Conservation (phyloP, 2,329 filamentous ascomycete species). For the Alternaria arborescens region DNA sequence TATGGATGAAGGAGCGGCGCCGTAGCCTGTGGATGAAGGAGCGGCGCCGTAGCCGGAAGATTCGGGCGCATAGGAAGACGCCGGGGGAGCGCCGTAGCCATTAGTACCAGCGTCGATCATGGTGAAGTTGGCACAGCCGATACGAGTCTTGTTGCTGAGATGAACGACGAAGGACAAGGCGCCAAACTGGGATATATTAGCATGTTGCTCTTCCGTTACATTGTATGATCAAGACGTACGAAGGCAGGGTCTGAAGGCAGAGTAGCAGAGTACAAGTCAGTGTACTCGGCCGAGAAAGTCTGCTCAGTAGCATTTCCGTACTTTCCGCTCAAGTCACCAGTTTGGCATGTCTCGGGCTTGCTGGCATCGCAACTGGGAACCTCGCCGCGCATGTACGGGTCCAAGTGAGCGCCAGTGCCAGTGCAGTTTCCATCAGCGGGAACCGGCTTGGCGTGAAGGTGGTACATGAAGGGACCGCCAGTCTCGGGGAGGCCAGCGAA, state of each 20-base stretch:
- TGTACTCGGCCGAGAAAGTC: constrained; percentile 48
- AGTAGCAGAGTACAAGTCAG: constrained; percentile 43
- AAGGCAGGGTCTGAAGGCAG: constrained; percentile 54
- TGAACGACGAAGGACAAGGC: constrained; percentile 65
- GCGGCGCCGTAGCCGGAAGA: neutral
- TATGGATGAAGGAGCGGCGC: neutral
- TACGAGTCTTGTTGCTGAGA: constrained; percentile 60
- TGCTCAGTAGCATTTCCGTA: constrained; percentile 50
- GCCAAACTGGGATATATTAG: constrained; percentile 51
- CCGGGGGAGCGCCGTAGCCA: constrained; percentile 45
- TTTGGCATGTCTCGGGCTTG: constrained; percentile 53
- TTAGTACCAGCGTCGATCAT: constrained; percentile 63
- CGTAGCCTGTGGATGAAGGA: constrained; percentile 2
- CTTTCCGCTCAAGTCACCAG: constrained; percentile 58
- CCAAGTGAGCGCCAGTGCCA: constrained; percentile 52
- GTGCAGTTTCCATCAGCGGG: constrained; percentile 56
- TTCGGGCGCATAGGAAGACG: neutral
- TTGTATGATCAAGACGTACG: constrained; percentile 14
- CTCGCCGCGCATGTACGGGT: constrained; percentile 55
- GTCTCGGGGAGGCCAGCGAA: constrained; percentile 52
- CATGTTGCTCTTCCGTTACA: neutral
- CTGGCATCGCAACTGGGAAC: constrained; percentile 48
- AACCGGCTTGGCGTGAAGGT: constrained; percentile 56
- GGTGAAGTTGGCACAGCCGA: constrained; percentile 66
- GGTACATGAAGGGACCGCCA: constrained; percentile 58